These are phyloP conservation scores for Leccinum sublutescens DNA, from an alignment of 768 basidiomycete species.

Conservation along the genomic window DNA sequence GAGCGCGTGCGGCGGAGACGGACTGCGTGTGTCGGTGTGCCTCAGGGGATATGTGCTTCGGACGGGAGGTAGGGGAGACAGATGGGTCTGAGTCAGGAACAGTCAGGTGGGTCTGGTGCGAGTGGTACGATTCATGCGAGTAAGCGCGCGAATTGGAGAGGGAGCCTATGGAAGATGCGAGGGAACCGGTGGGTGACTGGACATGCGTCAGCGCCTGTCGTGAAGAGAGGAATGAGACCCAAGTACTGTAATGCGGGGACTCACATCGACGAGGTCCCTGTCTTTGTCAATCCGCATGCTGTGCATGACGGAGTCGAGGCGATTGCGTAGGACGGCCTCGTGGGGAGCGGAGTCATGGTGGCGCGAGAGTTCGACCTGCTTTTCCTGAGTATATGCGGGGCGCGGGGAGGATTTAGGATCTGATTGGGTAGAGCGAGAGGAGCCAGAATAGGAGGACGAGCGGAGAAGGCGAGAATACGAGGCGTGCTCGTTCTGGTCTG, in stretches of 20 bases:
- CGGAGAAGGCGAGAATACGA: slow-evolving; percentile 25
- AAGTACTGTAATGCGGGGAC: slow-evolving; percentile 5
- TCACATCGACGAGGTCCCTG: slow-evolving; percentile 21
- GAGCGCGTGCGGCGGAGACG: slow-evolving; percentile 9
- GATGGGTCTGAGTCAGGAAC: slow-evolving; percentile 22
- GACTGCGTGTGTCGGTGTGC: slow-evolving; percentile 16
- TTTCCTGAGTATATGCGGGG: slow-evolving; percentile 15
- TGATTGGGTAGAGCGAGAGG: slow-evolving; percentile 26
- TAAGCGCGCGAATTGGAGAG: slow-evolving; percentile 21
- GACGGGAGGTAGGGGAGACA: background rate
- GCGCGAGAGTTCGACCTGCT: slow-evolving; percentile 20
- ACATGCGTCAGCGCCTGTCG: slow-evolving; percentile 17
- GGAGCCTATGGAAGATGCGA: slow-evolving; percentile 31
- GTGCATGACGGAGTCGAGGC: slow-evolving; percentile 52
- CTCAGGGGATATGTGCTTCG: slow-evolving; percentile 2
- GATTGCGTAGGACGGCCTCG: slow-evolving; percentile 51
- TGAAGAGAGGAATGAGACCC: slow-evolving; percentile 16
- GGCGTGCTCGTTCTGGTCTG: slow-evolving; percentile 31
- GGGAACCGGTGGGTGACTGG: slow-evolving; percentile 28
- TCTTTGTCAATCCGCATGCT: slow-evolving; percentile 29
- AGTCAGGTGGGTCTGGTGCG: slow-evolving; percentile 25
- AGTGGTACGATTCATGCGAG: slow-evolving; percentile 31
- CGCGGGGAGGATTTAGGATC: slow-evolving; percentile 16
- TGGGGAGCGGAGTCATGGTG: slow-evolving; percentile 42
- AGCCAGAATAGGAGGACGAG: slow-evolving; percentile 28